These are phyloP conservation scores for Candida patagonica DNA, from an alignment of 805 yeast genomes.

Conservation along the genomic window DNA sequence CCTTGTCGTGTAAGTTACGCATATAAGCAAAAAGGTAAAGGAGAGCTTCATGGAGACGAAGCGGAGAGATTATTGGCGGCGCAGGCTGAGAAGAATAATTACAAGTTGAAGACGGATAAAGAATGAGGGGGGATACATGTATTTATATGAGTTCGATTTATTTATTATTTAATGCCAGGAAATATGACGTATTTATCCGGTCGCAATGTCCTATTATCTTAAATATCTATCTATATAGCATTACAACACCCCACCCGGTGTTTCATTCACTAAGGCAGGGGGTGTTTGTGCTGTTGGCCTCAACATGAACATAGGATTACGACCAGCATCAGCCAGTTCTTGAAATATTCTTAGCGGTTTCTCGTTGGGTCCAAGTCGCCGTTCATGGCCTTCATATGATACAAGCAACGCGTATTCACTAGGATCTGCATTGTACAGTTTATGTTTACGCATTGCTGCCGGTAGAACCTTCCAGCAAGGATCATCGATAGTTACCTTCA, in stretches of 20 bases:
- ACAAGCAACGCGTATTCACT: slow-evolving; percentile 80
- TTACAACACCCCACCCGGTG: slow-evolving; percentile 22
- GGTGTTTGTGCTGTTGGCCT: slow-evolving; percentile 53
- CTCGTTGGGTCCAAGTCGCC: slow-evolving; percentile 74
- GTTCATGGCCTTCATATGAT: slow-evolving; percentile 83
- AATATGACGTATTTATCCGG: too few species aligned
- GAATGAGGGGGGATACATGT: neutral
- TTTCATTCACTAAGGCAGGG: slow-evolving; percentile 15
- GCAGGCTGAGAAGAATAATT: slow-evolving; percentile 40
- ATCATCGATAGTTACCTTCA: slow-evolving; percentile 81
- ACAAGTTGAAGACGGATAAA: too few species aligned
- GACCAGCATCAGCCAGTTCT: slow-evolving; percentile 74
- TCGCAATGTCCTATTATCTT: too few species aligned
- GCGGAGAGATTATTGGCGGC: slow-evolving; percentile 64
- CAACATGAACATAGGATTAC: slow-evolving; percentile 86
- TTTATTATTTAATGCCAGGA: neutral
- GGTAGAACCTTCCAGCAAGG: slow-evolving; percentile 83
- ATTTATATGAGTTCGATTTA: neutral
- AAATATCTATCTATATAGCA: neutral
- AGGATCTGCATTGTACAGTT: slow-evolving; percentile 75
- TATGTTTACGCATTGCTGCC: slow-evolving; percentile 81
- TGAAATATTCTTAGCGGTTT: slow-evolving; percentile 81
- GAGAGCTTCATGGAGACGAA: slow-evolving; percentile 67
- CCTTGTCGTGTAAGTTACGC: slow-evolving; percentile 61
- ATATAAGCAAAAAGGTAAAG: slow-evolving; percentile 47